Percentiles rank a stretch among this genome's conserved stretches.
Conservation (phyloP, 1,139 yeast genomes). For the Candida freyschussii region DNA sequence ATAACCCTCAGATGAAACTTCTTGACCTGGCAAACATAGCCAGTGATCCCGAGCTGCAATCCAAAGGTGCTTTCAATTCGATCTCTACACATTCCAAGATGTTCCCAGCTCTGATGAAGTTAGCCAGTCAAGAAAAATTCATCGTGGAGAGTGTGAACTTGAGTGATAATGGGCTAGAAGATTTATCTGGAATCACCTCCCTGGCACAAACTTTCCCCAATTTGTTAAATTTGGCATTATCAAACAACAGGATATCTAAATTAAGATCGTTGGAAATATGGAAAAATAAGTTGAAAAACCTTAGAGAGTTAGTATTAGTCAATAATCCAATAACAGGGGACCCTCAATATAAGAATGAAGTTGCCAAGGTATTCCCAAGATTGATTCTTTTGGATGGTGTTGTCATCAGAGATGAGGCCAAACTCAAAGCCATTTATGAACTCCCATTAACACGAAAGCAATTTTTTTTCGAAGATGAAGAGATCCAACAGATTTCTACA, state of each 20-base stretch:
- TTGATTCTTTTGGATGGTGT: conserved; percentile 76
- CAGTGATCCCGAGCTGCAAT: conserved; percentile 56
- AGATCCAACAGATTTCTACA: conserved; percentile 64
- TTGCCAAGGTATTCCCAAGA: conserved; percentile 71
- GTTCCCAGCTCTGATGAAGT: conserved; percentile 86
- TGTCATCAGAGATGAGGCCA: conserved; percentile 66
- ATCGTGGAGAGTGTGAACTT: conserved; percentile 73
- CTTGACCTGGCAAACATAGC: conserved; percentile 67
- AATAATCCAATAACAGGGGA: conserved; percentile 71
- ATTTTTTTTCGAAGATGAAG: conserved; percentile 80
- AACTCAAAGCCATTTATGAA: conserved; percentile 46
- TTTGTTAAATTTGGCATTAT: conserved; percentile 72
- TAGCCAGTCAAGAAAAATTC: conserved; percentile 48
- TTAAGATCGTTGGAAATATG: conserved; percentile 64
- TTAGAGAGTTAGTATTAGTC: conserved; percentile 69
- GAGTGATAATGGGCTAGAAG: conserved; percentile 63
- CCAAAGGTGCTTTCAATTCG: conserved; percentile 62
- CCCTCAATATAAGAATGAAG: conserved; percentile 52
- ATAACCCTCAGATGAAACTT: conserved; percentile 58
- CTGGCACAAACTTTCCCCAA: conserved; percentile 72
- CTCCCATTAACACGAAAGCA: conserved; percentile 47
- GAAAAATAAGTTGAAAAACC: conserved; percentile 66
- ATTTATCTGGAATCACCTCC: conserved; percentile 57
- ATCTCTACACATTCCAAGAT: conserved; percentile 64
- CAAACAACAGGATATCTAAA: conserved; percentile 62